Conservation (phyloP, 495 filamentous ascomycete genomes). For the Aspergillus indologenus region DNA sequence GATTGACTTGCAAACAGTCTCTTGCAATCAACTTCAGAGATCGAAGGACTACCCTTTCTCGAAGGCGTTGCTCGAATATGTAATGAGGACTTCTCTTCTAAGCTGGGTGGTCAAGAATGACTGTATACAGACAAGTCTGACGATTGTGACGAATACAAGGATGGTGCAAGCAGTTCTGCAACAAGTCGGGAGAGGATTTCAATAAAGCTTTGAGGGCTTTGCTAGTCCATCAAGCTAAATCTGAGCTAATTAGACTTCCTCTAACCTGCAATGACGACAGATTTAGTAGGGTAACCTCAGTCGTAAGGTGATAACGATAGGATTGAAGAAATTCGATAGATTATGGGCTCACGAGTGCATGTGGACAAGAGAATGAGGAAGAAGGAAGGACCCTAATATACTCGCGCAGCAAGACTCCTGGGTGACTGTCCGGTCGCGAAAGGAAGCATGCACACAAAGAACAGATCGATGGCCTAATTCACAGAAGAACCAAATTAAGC, state of each 20-base stretch:
- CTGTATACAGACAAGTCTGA: constrained; percentile 39
- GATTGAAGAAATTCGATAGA: neutral
- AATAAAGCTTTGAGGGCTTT: constrained; percentile 18
- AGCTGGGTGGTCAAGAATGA: constrained; percentile 30
- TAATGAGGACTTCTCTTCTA: constrained; percentile 30
- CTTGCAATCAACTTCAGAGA: constrained; percentile 16
- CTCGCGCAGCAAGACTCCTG: neutral
- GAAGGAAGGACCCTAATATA: neutral
- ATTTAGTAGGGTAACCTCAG: neutral
- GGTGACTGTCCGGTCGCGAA: neutral
- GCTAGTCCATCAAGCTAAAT: constrained; percentile 23
- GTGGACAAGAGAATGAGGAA: neutral
- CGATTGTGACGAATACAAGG: constrained; percentile 33
- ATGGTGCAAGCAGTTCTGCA: constrained; percentile 17
- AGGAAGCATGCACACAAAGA: neutral
- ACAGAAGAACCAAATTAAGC: neutral
- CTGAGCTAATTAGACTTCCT: constrained; percentile 3
- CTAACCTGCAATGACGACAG: constrained; percentile 9
- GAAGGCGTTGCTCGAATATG: constrained; percentile 25
- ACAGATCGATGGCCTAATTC: neutral
- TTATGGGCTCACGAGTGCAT: neutral
- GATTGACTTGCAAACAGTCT: constrained; percentile 17
- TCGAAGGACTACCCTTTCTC: constrained; percentile 33
- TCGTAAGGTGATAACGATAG: neutral
- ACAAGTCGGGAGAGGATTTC: constrained; percentile 13